Percentiles rank a stretch among this genome's conserved stretches.
These are phyloP conservation scores for Picea glauca DNA, from an alignment of 75 land plant genomes.

Conservation along the genomic window DNA sequence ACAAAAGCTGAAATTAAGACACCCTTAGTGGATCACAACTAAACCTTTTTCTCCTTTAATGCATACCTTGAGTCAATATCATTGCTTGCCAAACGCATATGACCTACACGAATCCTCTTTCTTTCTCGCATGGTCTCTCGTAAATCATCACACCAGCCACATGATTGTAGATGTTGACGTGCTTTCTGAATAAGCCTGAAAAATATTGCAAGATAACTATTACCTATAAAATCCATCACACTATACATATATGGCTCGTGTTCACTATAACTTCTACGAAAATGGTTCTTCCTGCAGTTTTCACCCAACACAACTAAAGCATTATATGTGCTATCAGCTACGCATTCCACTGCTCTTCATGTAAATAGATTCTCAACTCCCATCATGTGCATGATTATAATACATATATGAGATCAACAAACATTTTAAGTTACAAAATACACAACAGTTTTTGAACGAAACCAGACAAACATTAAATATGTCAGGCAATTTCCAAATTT, in stretches of 20 bases:
- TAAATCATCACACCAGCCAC: slow-evolving; percentile 53
- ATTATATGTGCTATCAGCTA: no score
- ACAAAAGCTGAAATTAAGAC: neutral
- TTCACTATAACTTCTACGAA: no score
- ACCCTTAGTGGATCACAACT: neutral
- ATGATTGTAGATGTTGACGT: slow-evolving; percentile 23
- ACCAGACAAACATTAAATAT: no score
- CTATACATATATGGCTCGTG: neutral
- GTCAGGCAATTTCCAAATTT: no score
- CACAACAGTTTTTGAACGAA: no score
- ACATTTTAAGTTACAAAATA: no score
- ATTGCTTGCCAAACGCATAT: neutral
- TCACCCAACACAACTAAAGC: no score
- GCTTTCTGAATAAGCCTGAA: slow-evolving; percentile 45
- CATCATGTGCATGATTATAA: no score
- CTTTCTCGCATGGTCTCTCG: slow-evolving; percentile 31
- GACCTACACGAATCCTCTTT: slow-evolving; percentile 32
- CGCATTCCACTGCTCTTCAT: no score
- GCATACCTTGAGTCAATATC: neutral
- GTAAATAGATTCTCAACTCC: no score
- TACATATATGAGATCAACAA: neutral
- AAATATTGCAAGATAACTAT: neutral
- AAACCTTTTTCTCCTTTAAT: neutral
- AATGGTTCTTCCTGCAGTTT: no score
- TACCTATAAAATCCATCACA: neutral